Conservation (phyloP, 2,329 filamentous ascomycete genomes). For the Colletotrichum sp. region DNA sequence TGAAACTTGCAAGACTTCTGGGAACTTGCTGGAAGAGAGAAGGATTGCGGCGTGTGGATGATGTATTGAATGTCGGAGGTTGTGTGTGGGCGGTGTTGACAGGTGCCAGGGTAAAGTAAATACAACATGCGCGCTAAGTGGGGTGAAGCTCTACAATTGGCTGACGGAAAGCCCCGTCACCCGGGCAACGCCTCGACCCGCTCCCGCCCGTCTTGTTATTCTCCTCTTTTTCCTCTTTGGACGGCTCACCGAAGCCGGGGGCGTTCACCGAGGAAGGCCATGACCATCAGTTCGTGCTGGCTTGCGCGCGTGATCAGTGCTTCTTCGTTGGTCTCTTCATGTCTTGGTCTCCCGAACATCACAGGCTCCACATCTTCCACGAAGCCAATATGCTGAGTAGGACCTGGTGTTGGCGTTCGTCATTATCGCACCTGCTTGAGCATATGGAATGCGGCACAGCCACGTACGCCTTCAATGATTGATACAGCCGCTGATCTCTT, state of each 20-base stretch:
- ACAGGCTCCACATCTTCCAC: too few species aligned
- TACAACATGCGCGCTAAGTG: constrained; percentile 15
- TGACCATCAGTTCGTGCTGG: background rate
- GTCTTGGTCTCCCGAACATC: background rate
- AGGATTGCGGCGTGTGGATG: background rate
- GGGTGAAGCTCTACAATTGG: constrained; percentile 6
- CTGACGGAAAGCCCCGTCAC: background rate
- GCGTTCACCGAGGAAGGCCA: background rate
- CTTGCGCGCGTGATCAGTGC: background rate
- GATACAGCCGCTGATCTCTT: background rate
- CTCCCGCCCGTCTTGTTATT: background rate
- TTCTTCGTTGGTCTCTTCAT: background rate
- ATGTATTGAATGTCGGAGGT: background rate
- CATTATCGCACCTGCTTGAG: too few species aligned
- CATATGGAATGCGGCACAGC: too few species aligned
- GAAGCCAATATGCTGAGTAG: too few species aligned
- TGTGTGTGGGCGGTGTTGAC: constrained; percentile 7
- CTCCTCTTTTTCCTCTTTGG: background rate
- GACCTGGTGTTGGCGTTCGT: too few species aligned
- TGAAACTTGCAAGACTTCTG: background rate
- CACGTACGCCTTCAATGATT: too few species aligned
- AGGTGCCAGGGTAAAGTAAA: constrained; percentile 17
- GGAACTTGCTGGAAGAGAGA: background rate
- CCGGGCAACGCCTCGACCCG: background rate
- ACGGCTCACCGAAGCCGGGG: background rate